Evolutionary conservation across 768 basidiomycete genomes (phyloP).

Genomic region (Rhodotorula diobovata): DNA sequence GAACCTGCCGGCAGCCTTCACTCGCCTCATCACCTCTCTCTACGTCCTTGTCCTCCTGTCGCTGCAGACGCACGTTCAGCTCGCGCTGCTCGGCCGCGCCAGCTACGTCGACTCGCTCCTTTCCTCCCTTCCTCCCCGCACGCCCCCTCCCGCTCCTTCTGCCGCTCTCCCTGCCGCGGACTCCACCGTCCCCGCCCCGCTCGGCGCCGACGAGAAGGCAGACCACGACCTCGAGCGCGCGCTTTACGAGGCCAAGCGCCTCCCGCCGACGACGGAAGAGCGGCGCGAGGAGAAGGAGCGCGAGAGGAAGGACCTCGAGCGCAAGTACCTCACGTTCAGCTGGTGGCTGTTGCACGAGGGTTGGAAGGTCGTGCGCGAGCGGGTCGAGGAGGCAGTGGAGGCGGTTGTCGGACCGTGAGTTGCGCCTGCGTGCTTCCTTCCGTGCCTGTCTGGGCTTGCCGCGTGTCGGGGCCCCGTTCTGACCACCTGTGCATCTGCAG

Average conservation of each 20-base stretch:
- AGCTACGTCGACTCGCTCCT: slow-evolving; percentile 71
- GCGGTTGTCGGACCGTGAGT: slow-evolving; percentile 78
- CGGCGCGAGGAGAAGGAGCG: slow-evolving; percentile 46
- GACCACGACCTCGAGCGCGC: slow-evolving; percentile 30
- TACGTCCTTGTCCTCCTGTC: slow-evolving; percentile 81
- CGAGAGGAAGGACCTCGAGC: slow-evolving; percentile 63
- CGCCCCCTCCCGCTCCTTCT: neutral
- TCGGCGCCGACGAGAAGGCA: neutral
- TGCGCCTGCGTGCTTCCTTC: neutral
- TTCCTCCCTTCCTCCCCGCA: slow-evolving; percentile 47
- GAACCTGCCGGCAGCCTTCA: slow-evolving; percentile 61
- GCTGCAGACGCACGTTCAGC: slow-evolving; percentile 79
- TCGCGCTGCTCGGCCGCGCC: slow-evolving; percentile 73
- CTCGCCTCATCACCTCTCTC: slow-evolving; percentile 75
- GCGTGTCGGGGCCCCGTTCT: neutral
- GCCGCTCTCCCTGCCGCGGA: neutral
- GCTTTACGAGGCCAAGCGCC: slow-evolving; percentile 43
- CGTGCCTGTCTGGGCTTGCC: neutral
- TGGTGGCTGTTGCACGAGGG: slow-evolving; percentile 94
- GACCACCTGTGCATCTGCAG: slow-evolving; percentile 49
- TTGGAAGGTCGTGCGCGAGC: slow-evolving; percentile 74
- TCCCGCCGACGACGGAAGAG: slow-evolving; percentile 23
- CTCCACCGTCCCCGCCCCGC: neutral
- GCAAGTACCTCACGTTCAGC: slow-evolving; percentile 73
- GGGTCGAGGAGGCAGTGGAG: slow-evolving; percentile 69